Percentiles rank a stretch among this genome's conserved stretches.
phyloP scores from a whole-genome alignment of 2,329 filamentous ascomycete species.

The Apiospora hydei region DNA sequence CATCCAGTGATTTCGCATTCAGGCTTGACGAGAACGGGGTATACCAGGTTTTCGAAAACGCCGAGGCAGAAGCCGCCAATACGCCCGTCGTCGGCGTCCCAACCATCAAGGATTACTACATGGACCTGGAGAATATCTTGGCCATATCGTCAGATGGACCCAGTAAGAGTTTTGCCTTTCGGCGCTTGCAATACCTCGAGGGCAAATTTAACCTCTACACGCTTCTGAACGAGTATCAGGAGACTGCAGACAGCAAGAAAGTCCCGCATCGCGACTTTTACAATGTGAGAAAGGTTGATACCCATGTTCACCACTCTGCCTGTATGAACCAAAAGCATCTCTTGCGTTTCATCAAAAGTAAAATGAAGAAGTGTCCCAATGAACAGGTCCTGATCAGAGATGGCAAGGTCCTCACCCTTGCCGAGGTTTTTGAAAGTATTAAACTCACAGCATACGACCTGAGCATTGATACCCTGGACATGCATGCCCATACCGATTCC shows the following conservation, averaged over 20 bases:
- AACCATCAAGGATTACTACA: conserved; percentile 92
- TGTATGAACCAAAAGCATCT: conserved; percentile 99
- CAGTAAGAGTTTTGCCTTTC: conserved; percentile 96
- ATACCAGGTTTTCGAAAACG: conserved; percentile 87
- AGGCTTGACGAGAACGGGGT: conserved; percentile 84
- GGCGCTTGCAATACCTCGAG: conserved; percentile 92
- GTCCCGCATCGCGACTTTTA: conserved; percentile 99
- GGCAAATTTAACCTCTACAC: conserved; percentile 96
- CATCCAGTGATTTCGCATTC: conserved; percentile 74
- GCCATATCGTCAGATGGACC: conserved; percentile 94
- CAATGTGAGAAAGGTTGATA: conserved; percentile 98
- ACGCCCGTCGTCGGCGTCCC: conserved; percentile 84
- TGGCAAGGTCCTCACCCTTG: conserved; percentile 87
- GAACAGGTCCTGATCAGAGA: conserved; percentile 93
- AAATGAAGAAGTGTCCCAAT: conserved; percentile 98
- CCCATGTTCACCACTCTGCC: conserved; percentile 97
- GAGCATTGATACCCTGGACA: conserved; percentile 97
- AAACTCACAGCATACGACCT: conserved; percentile 97
- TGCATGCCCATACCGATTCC: conserved; percentile 98
- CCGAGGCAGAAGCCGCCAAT: conserved; percentile 65
- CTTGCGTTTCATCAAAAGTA: conserved; percentile 98
- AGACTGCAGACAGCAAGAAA: conserved; percentile 96
- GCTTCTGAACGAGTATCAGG: conserved; percentile 94
- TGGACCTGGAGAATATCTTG: conserved; percentile 87
- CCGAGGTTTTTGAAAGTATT: conserved; percentile 96